These are phyloP conservation scores for Cornus florida DNA, from an alignment of 148 eudicot species.

Conservation along the genomic window DNA sequence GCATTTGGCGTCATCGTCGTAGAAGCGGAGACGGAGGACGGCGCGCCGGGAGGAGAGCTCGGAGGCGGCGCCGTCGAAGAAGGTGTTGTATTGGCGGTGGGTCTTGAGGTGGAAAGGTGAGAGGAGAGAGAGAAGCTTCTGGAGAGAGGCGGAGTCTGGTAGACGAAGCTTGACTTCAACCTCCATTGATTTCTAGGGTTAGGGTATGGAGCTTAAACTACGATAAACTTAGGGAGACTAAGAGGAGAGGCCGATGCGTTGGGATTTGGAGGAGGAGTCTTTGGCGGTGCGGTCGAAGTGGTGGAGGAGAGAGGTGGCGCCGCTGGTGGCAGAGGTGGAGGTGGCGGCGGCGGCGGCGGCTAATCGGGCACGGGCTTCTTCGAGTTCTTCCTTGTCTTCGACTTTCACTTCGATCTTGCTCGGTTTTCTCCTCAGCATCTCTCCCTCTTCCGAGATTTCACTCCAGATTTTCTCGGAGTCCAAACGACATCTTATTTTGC, in stretches of 20 bases:
- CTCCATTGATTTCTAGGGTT: slow-evolving; percentile 46
- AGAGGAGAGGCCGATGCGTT: slow-evolving; percentile 68
- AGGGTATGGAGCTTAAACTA: neutral
- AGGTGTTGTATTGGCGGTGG: slow-evolving; percentile 70
- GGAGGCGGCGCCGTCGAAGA: slow-evolving; percentile 65
- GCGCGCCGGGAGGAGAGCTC: slow-evolving; percentile 69
- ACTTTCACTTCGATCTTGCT: slow-evolving; percentile 69
- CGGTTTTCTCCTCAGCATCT: slow-evolving; percentile 73
- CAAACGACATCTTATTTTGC: neutral
- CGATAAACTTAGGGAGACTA: neutral
- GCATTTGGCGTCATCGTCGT: slow-evolving; percentile 62
- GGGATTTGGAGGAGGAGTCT: slow-evolving; percentile 47
- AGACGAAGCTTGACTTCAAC: slow-evolving; percentile 82
- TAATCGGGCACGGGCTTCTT: slow-evolving; percentile 52
- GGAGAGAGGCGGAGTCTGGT: slow-evolving; percentile 44
- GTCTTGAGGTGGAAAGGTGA: slow-evolving; percentile 48
- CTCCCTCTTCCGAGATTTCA: neutral
- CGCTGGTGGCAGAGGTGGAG: slow-evolving; percentile 35
- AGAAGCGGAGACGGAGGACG: slow-evolving; percentile 75
- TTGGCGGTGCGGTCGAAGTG: slow-evolving; percentile 62
- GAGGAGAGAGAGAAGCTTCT: slow-evolving; percentile 48
- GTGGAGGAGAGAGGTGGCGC: slow-evolving; percentile 59
- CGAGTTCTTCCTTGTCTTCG: slow-evolving; percentile 85
- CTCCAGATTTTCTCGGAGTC: neutral
- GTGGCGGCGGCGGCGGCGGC: slow-evolving; percentile 39